These are phyloP conservation scores for Rhodotorula taiwanensis DNA, from an alignment of 768 basidiomycete genomes.

Conservation along the genomic window DNA sequence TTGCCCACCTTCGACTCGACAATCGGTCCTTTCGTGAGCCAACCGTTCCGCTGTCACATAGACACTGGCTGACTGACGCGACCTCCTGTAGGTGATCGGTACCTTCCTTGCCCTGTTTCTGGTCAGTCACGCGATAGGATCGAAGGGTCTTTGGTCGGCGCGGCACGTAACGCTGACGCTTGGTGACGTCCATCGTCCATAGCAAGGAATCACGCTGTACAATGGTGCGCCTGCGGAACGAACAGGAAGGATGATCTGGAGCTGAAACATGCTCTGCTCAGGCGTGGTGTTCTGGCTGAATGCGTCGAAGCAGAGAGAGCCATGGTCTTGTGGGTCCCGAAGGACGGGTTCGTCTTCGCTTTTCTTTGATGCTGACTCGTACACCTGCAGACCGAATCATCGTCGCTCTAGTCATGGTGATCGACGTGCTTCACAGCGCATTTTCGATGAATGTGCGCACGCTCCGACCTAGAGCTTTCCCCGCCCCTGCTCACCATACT, in stretches of 20 bases:
- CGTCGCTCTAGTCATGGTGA: constrained; percentile 1
- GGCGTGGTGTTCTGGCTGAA: constrained; percentile 4
- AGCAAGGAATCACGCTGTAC: constrained; percentile 24
- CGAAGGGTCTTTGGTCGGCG: background rate
- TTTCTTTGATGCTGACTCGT: no score
- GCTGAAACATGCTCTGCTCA: background rate
- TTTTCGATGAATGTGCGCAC: constrained; percentile 7
- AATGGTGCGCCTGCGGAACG: background rate
- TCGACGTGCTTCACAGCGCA: constrained; percentile 1
- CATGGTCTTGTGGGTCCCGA: constrained; percentile 7
- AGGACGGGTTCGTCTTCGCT: background rate
- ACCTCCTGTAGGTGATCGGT: constrained; percentile 4
- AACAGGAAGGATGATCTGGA: no score
- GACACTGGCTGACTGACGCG: background rate
- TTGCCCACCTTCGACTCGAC: background rate
- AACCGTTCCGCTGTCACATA: background rate
- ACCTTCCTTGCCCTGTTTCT: constrained; percentile 17
- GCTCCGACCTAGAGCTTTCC: background rate
- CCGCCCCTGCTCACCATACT: background rate
- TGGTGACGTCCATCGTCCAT: background rate
- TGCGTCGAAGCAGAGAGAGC: constrained; percentile 3
- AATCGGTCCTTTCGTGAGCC: background rate
- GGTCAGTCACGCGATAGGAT: background rate
- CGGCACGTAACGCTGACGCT: background rate
- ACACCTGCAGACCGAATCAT: background rate